Percentiles rank a stretch among this genome's conserved stretches.
Conservation (phyloP, 495 filamentous ascomycete species). For the Aspergillus steynii region DNA sequence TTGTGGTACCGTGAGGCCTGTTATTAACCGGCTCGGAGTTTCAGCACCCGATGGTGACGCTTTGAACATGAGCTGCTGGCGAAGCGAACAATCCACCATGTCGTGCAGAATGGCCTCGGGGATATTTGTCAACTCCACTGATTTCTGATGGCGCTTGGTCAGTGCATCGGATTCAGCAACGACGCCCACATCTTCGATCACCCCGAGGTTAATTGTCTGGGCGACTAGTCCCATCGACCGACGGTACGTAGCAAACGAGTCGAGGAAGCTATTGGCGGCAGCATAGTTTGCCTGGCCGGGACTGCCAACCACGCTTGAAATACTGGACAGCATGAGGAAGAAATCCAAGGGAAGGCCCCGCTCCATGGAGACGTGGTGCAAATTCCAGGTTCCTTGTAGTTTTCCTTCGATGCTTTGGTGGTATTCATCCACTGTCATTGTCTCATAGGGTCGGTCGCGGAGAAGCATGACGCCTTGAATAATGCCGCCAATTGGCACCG, state of each 20-base stretch:
- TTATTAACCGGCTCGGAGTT: slow-evolving; percentile 4
- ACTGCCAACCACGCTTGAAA: slow-evolving; percentile 12
- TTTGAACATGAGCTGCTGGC: slow-evolving; percentile 2
- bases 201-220: slow-evolving; percentile 11
- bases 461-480: slow-evolving; percentile 17
- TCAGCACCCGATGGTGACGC: not conserved
- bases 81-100: slow-evolving; percentile 3
- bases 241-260: slow-evolving; percentile 13
- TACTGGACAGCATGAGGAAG: slow-evolving; percentile 16
- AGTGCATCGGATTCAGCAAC: slow-evolving; percentile 8
- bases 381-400: slow-evolving; percentile 14
- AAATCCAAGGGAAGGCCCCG: slow-evolving; percentile 6
- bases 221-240: slow-evolving; percentile 4
- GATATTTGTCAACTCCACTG: not conserved
- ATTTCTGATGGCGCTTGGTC: slow-evolving; percentile 1
- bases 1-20: slow-evolving; percentile 11
- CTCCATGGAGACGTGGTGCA: slow-evolving; percentile 14
- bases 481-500: slow-evolving; percentile 5
- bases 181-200: slow-evolving; percentile 13
- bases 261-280: slow-evolving; percentile 15
- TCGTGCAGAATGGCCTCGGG: slow-evolving; percentile 3
- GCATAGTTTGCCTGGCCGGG: slow-evolving; percentile 19
- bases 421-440: slow-evolving; percentile 16
- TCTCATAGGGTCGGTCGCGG: slow-evolving; percentile 13
- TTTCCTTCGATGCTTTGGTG: slow-evolving; percentile 9